Evolutionary conservation across 2,329 filamentous ascomycete species (phyloP).

Genomic region (Fusarium ramigenum): DNA sequence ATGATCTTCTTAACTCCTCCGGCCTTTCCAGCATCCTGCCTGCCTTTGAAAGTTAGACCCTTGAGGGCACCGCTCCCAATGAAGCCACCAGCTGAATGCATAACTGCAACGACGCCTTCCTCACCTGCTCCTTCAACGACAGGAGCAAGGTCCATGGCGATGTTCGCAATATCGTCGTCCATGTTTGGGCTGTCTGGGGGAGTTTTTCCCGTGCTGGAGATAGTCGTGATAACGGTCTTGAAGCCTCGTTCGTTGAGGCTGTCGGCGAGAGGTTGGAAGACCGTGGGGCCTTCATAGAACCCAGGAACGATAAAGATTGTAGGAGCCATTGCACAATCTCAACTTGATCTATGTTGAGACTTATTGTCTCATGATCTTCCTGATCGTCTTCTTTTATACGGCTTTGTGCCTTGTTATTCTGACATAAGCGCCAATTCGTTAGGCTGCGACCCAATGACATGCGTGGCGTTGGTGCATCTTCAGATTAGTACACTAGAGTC

Average conservation of each 20-base stretch:
- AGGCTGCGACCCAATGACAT: not conserved
- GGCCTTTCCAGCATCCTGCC: not conserved
- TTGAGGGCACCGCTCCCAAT: not conserved
- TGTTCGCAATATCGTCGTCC: not conserved
- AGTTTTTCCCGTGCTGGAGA: not conserved
- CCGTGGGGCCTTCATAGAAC: not conserved
- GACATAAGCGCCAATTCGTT: not conserved
- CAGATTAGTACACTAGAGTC: too few relatives aligned
- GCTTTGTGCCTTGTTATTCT: not conserved
- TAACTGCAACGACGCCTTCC: not conserved
- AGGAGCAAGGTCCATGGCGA: not conserved
- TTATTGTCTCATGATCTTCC: fast-evolving
- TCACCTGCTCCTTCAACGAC: not conserved
- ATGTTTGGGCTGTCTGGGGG: not conserved
- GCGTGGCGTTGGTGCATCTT: not conserved
- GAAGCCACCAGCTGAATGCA: not conserved
- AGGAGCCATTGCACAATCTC: not conserved
- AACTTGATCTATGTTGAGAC: fast-evolving
- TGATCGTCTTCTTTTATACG: not conserved
- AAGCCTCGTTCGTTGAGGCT: not conserved
- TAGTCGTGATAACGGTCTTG: not conserved
- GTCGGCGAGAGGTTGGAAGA: not conserved
- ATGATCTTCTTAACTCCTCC: not conserved
- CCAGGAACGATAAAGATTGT: not conserved
- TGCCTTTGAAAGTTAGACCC: fast-evolving